These are phyloP conservation scores for Porphyrellus cyaneotinctus DNA, from an alignment of 768 basidiomycete species.

Conservation along the genomic window DNA sequence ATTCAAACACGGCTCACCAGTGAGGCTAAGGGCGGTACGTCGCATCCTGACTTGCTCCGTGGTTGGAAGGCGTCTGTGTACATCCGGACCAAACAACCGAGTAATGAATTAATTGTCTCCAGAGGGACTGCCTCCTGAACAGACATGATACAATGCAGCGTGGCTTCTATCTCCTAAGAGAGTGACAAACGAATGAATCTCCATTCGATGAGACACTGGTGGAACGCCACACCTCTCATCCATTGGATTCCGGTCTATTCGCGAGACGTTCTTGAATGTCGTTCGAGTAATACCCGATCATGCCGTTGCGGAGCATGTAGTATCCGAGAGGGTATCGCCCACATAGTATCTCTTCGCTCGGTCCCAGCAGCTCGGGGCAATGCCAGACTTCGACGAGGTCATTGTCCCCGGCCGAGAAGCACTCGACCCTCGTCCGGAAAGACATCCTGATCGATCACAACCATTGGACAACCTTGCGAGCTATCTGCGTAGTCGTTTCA, in stretches of 20 bases:
- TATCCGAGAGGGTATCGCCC: conserved; percentile 18
- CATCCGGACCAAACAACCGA: conserved; percentile 63
- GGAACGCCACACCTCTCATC: conserved; percentile 67
- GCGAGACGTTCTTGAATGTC: conserved; percentile 56
- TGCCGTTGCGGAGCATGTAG: conserved; percentile 81
- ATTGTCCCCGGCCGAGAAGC: background rate
- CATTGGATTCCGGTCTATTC: conserved; percentile 38
- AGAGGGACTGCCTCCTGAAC: conserved; percentile 79
- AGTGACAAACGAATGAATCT: conserved; percentile 1
- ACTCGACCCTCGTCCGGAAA: background rate
- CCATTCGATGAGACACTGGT: background rate
- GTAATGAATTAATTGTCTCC: conserved; percentile 51
- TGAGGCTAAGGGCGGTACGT: conserved; percentile 67
- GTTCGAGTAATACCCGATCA: conserved; percentile 67
- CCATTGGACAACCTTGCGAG: background rate
- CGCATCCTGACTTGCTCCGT: conserved; percentile 62
- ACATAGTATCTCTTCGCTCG: background rate
- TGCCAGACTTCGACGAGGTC: background rate
- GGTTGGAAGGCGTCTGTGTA: conserved; percentile 66
- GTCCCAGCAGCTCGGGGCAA: background rate
- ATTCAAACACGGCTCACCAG: conserved; percentile 49
- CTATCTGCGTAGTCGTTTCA: background rate
- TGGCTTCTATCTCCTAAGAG: conserved; percentile 76
- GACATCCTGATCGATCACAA: background rate
- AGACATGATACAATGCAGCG: conserved; percentile 79